phyloP scores from a whole-genome alignment of 805 yeast genomes.

The Candida ponderosae region DNA sequence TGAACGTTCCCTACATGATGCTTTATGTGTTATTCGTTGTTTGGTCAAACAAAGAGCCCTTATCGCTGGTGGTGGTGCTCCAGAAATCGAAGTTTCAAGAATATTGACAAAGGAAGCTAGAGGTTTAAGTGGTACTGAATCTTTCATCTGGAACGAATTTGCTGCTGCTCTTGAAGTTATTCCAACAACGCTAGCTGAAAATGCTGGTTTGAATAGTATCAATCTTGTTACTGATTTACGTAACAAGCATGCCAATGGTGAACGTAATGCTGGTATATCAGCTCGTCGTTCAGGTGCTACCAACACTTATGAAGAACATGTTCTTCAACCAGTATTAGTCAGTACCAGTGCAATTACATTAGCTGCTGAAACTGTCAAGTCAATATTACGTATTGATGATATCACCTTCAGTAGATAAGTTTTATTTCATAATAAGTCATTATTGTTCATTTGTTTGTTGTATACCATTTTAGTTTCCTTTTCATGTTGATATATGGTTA shows the following conservation, averaged over 20 bases:
- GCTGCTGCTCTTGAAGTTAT: conserved; percentile 88
- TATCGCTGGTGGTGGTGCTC: conserved; percentile 97
- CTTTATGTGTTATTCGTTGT: conserved; percentile 86
- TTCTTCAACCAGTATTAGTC: conserved; percentile 92
- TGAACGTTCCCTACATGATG: conserved; percentile 95
- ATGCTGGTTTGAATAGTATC: conserved; percentile 88
- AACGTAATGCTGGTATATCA: conserved; percentile 89
- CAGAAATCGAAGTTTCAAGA: conserved; percentile 85
- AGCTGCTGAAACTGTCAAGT: conserved; percentile 95
- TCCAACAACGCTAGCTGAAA: conserved; percentile 91
- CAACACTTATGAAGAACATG: conserved; percentile 88
- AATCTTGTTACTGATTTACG: conserved; percentile 89
- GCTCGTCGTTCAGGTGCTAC: conserved; percentile 91
- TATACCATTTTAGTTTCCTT: background rate
- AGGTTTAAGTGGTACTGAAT: conserved; percentile 75
- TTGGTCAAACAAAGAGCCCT: conserved; percentile 81
- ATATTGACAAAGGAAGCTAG: conserved; percentile 64
- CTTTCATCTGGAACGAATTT: conserved; percentile 85
- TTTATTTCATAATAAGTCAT: background rate
- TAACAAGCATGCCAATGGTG: conserved; percentile 86
- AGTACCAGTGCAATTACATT: conserved; percentile 89
- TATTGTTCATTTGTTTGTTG: background rate
- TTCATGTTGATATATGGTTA: background rate
- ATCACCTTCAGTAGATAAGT: conserved; percentile 79
- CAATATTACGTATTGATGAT: conserved; percentile 94